Conservation (phyloP, 2,329 filamentous ascomycete species). For the Cercospora sp. region DNA sequence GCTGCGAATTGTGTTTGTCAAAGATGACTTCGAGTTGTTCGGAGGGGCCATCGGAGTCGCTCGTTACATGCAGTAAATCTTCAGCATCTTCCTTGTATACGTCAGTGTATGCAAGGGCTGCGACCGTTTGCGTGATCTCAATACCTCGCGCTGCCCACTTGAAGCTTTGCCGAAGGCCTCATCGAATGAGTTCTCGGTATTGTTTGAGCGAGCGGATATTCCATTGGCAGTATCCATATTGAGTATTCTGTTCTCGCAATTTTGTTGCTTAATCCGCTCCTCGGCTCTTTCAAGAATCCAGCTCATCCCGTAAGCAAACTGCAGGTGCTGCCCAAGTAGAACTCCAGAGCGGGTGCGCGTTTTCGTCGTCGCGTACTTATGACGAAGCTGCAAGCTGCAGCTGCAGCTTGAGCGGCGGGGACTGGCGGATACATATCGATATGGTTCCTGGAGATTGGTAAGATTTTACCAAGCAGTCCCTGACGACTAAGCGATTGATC, state of each 20-base stretch:
- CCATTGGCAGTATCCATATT: slow-evolving; percentile 15
- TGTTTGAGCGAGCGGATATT: background rate
- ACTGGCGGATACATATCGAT: slow-evolving; percentile 16
- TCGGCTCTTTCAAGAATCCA: slow-evolving; percentile 6
- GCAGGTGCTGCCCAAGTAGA: background rate
- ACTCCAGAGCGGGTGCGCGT: background rate
- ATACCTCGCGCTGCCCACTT: slow-evolving; percentile 18
- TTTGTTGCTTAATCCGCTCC: slow-evolving; percentile 4
- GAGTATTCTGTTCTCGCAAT: slow-evolving; percentile 4
- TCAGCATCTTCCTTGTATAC: slow-evolving; percentile 18
- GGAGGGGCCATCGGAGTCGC: slow-evolving; percentile 35
- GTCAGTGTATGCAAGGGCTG: slow-evolving; percentile 16
- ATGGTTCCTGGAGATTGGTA: slow-evolving; percentile 2
- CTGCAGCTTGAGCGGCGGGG: background rate
- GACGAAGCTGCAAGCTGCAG: slow-evolving; percentile 11
- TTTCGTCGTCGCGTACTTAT: slow-evolving; percentile 8
- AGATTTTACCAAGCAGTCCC: slow-evolving; percentile 5
- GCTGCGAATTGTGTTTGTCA: slow-evolving; percentile 52
- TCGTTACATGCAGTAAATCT: slow-evolving; percentile 20
- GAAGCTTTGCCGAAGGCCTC: slow-evolving; percentile 15
- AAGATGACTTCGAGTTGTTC: slow-evolving; percentile 56
- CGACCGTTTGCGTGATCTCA: background rate
- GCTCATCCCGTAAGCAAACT: background rate
- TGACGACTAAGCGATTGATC: background rate
- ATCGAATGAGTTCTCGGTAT: slow-evolving; percentile 3